Evolutionary conservation across 176 grass and related monocot species (phyloP), one percentile per base, ranked within the genome.

Genomic region (Coix lacrymajobi): DNA sequence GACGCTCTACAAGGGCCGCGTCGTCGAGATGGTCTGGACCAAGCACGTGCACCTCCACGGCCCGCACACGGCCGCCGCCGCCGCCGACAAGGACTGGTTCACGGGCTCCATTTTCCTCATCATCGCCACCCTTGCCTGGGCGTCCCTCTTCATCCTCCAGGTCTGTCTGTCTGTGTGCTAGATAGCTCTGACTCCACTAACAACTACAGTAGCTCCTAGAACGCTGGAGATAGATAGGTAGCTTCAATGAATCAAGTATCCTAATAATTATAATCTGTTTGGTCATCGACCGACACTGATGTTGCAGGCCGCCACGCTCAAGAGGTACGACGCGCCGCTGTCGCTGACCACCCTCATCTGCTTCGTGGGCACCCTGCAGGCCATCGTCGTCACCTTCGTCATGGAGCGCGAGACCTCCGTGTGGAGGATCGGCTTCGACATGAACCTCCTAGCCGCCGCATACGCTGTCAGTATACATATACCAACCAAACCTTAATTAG

Each of bases 391-490:
- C 81, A 99, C 97, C 63, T 87, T 94, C 68, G 79, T 83, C 74
- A 96, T 94, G 93, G 97, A 99, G 83, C 93, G 29, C 83, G 75
- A 82, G 19, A 11, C 48, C 45, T 88, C 91, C 15, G 91, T 87
- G 30, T 99, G 97, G 97, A 90, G 60, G 7, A 94, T 99, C 41
- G 97, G 97, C 38, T 99, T 89, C 69, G 97, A 99, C 93, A 92
- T 99, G 97, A 99, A 99, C 89, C 93, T 99, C 45, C 87, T 99
- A 75, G 93, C 97, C 65, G 97, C 97, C 54, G 93, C 97, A 22
- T 99, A 99, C 62, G 93, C 97, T 57, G 97, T 99, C 49, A 93
- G 85, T 87, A 68, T 84, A 38, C 4, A 38, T 5, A 2, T 3
- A 61, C 11, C 34, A 36, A 46, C 3, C 4, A 58, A n/a, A 49